A percentile compares a stretch with the other conserved stretches of the same genome.
Evolutionary conservation across 129 eudicot genomes (phyloP).

Genomic region (Flaveria brownii): DNA sequence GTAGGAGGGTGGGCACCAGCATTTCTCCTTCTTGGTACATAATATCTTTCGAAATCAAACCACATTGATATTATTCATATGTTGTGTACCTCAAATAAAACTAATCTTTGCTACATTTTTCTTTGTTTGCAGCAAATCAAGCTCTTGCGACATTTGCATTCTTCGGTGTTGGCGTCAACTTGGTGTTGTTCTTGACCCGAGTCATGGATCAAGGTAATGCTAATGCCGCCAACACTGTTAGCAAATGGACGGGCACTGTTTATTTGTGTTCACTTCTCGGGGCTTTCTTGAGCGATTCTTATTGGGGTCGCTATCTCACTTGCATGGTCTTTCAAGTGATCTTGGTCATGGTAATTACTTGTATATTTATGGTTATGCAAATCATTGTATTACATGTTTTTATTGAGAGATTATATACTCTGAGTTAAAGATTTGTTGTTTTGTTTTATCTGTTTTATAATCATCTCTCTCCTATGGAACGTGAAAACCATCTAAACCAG

Average conservation of each 20-base stretch:
- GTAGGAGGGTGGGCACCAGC: conserved; percentile 67
- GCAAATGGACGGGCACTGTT: conserved; percentile 95
- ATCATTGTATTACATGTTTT: background rate
- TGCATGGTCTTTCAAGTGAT: conserved; percentile 77
- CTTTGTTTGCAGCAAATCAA: conserved; percentile 60
- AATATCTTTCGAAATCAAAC: background rate
- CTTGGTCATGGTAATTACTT: conserved; percentile 52
- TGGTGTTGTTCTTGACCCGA: conserved; percentile 84
- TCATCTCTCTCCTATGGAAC: no score
- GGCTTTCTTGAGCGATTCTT: conserved; percentile 88
- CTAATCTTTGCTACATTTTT: background rate
- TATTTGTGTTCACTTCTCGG: conserved; percentile 79
- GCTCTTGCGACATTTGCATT: conserved; percentile 88
- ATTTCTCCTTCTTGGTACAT: conserved; percentile 65
- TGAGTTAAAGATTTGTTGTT: no score
- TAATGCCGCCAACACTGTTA: conserved; percentile 79
- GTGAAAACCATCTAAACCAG: no score
- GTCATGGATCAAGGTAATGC: conserved; percentile 83
- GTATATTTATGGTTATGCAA: background rate
- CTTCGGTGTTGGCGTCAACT: conserved; percentile 90
- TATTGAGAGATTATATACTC: background rate
- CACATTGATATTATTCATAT: background rate
- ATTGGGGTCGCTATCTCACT: conserved; percentile 88
- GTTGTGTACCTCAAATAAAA: background rate
- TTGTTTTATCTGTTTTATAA: no score